Percentiles rank a stretch among this genome's conserved stretches.
These are phyloP conservation scores for Chalciporus chontae DNA, from an alignment of 768 basidiomycete genomes.

Conservation along the genomic window DNA sequence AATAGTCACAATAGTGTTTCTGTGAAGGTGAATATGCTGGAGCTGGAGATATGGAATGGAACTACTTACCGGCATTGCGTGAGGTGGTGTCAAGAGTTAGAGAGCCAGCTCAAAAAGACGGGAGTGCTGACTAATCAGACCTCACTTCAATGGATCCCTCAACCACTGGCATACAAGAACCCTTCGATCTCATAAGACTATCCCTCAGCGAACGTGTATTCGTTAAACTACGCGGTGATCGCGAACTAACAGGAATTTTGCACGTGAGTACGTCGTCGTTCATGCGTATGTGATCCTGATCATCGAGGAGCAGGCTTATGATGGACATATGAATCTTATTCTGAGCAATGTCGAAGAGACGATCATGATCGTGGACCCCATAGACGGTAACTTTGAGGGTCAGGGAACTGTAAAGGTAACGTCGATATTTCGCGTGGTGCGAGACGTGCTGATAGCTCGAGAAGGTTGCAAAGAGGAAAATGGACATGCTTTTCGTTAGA, in stretches of 20 bases:
- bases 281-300: constrained; percentile 4
- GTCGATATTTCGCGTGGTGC: neutral
- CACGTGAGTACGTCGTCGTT: constrained; percentile 61
- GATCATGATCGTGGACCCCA: constrained; percentile 88
- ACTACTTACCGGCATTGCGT: constrained; percentile 61
- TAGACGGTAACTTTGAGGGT: constrained; percentile 58
- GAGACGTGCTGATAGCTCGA: constrained; percentile 1
- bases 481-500: constrained; percentile 97
- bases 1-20: constrained; percentile 96
- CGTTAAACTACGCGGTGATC: constrained; percentile 93
- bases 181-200: constrained; percentile 94
- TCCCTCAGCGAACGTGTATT: constrained; percentile 97
- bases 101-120: constrained; percentile 24
- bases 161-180: constrained; percentile 83
- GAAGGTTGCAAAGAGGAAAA: constrained; percentile 87
- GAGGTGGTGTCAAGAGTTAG: constrained; percentile 26
- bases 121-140: constrained; percentile 24
- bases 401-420: constrained; percentile 66
- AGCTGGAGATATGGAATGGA: neutral
- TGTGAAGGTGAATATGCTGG: constrained; percentile 28
- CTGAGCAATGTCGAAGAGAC: constrained; percentile 97
- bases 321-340: constrained; percentile 99
- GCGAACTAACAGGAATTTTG: constrained; percentile 86
- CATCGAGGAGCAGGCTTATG: constrained; percentile 73
- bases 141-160: constrained; percentile 58